These are phyloP conservation scores for Chaetomiaceae sp. DNA, from an alignment of 2,329 filamentous ascomycete genomes.

Conservation along the genomic window DNA sequence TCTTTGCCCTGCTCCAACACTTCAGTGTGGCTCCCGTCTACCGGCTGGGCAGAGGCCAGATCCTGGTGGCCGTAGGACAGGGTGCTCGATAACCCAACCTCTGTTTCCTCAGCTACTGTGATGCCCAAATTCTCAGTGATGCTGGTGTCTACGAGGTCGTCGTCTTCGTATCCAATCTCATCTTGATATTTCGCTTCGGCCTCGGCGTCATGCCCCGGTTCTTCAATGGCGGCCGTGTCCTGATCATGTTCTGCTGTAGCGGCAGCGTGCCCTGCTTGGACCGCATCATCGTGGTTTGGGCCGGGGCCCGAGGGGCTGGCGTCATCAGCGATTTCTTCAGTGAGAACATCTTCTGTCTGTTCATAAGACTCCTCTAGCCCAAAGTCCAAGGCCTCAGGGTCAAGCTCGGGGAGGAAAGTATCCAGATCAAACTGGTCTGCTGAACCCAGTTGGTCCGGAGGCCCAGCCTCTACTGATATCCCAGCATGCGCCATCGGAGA, in stretches of 20 bases:
- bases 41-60: background rate
- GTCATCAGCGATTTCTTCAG: background rate
- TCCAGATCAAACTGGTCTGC: constrained; percentile 21
- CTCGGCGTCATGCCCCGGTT: constrained; percentile 6
- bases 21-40: background rate
- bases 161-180: constrained; percentile 37
- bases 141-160: constrained; percentile 6
- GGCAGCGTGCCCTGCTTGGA: constrained; percentile 8
- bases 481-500: constrained; percentile 22
- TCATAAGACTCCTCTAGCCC: constrained; percentile 29
- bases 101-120: background rate
- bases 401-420: constrained; percentile 4
- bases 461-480: constrained; percentile 10
- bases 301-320: background rate
- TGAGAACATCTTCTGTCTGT: background rate
- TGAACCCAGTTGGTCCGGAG: constrained; percentile 12
- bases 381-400: constrained; percentile 31
- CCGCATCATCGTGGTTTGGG: constrained; percentile 10
- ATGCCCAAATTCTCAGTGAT: background rate
- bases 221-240: constrained; percentile 13
- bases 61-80: background rate
- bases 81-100: background rate
- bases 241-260: background rate
- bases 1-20: background rate
- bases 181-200: constrained; percentile 25